These are phyloP conservation scores for Wickerhamiella siamensis DNA, from an alignment of 805 yeast species.

Conservation along the genomic window DNA sequence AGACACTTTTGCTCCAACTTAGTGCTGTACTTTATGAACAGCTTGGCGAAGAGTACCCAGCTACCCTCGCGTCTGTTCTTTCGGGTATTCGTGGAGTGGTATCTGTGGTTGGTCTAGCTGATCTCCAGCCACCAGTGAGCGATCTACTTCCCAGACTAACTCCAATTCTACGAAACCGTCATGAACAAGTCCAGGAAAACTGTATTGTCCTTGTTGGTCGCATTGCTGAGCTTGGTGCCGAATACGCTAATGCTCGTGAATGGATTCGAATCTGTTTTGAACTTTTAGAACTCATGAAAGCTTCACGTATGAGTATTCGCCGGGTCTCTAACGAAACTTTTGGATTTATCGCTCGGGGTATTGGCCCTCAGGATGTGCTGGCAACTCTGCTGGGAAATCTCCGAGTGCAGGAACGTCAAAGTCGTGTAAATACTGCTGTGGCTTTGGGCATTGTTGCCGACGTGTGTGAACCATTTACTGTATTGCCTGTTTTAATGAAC, in stretches of 20 bases:
- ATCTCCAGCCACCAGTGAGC: slow-evolving; percentile 64
- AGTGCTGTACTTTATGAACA: slow-evolving; percentile 75
- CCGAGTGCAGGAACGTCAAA: slow-evolving; percentile 87
- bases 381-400: slow-evolving; percentile 71
- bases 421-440: slow-evolving; percentile 92
- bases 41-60: slow-evolving; percentile 89
- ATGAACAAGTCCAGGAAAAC: slow-evolving; percentile 79
- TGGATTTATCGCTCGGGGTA: slow-evolving; percentile 78
- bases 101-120: slow-evolving; percentile 40
- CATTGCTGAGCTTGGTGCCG: slow-evolving; percentile 69
- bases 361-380: slow-evolving; percentile 91
- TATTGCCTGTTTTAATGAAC: slow-evolving; percentile 86
- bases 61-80: slow-evolving; percentile 74
- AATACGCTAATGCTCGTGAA: slow-evolving; percentile 75
- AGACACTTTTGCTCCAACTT: slow-evolving; percentile 47
- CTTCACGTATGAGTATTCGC: slow-evolving; percentile 61
- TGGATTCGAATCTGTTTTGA: slow-evolving; percentile 97
- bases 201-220: slow-evolving; percentile 67
- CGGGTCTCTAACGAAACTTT: slow-evolving; percentile 80
- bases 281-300: slow-evolving; percentile 72
- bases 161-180: slow-evolving; percentile 79
- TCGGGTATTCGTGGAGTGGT: slow-evolving; percentile 56
- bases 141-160: slow-evolving; percentile 78
- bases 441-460: slow-evolving; percentile 96
- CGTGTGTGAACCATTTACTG: slow-evolving; percentile 83